Evolutionary conservation across 1,284 basidiomycete genomes (phyloP), one percentile per base, ranked within the genome.

Genomic region (Microbotryum saponariae): DNA sequence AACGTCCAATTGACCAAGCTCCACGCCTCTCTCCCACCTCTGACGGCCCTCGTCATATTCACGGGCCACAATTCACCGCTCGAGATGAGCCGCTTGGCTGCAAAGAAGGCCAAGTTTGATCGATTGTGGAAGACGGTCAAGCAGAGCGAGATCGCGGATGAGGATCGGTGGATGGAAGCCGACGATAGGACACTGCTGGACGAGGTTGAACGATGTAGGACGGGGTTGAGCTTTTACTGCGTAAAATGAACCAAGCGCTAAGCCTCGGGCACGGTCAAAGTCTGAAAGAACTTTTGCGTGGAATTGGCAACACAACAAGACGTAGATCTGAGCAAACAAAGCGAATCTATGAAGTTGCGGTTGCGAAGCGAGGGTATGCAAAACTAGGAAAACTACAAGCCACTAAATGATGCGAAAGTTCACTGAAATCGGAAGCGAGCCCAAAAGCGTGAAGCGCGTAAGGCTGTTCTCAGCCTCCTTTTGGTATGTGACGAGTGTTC

Each of bases 31-130:
- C 81, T 96, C 0, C 89, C 90, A 0, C 73, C 83, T 8, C 83
- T 85, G 29, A 89, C 90, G 0, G 90, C 90, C 0, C 74, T 96
- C 14, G 77, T 94, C 49, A 78, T 96, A 51, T 85, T 94, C 71
- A 89, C 87, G 0, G 91, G 91, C 0, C 89, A 94, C 72, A 83
- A 84, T 1, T 88, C 93, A 72, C 91, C 92, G 0, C 82, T 88
- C 0, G 78, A 75, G 1, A 91, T 92, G 87, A 78, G 85, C 1
- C 73, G 79, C 27, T 77, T 94, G 23, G 84, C 84, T 61, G 80
- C 81, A 4, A 81, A 85, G 59, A 86, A 89, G 73, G 76, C 76
- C 5, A 79, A 81, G 21, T 93, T 90, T 70, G 91, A 94, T 71
- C 78, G 76, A 42, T 81, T 84, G 33, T 78, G 87, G 68, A 81